Base-by-base conservation (phyloP, 208 protist genomes). In the Leishmania tarentolae region DNA sequence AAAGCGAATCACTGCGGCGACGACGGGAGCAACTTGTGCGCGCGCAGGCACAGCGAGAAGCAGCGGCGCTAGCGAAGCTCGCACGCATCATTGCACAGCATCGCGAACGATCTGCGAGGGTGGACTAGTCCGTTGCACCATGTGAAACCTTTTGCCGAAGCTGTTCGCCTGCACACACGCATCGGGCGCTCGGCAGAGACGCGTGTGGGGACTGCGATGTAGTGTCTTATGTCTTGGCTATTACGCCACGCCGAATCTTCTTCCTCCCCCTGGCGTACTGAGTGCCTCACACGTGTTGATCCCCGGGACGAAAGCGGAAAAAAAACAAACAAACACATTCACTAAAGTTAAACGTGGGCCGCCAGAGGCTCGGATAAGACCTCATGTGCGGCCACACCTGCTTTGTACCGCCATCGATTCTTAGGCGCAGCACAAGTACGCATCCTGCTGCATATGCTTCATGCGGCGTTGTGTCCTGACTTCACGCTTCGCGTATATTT, bases 11-110 rank as follows among this genome's bases (percentile, higher is more conserved):
- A 19, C 76, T 91, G 44, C 80, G 89, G 9, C 50, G 82, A n/a
- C 66, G 83, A 53, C 80, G 82, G 24, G 88, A 97, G 83, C 79
- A 86, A 59, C 65, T 90, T 15, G 84, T 96, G 35, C 66, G 68
- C 31, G 83, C 87, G 7, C 86, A 93, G 76, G 89, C 89, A 28
- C 76, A 92, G 28, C 84, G 92, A 17, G 94, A 97, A 68, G 76
- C 90, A 0, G 86, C 86, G 0, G 94, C 94, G 7, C 80, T 97
- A 40, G 88, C 87, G 56, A 96, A 95, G 83, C 81, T 97, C 11
- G 92, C 93, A 21, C 88, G 87, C 73, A 87, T 95, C 75, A 94
- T 95, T 76, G 92, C 94, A 50, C 83, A 89, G 80, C 75, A 80
- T 59, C 73, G 75, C 37, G 70, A 77, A 53, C 65, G 79, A n/a